Evolutionary conservation across 768 basidiomycete species (phyloP).

Genomic region (Panaeolus papilionaceus): DNA sequence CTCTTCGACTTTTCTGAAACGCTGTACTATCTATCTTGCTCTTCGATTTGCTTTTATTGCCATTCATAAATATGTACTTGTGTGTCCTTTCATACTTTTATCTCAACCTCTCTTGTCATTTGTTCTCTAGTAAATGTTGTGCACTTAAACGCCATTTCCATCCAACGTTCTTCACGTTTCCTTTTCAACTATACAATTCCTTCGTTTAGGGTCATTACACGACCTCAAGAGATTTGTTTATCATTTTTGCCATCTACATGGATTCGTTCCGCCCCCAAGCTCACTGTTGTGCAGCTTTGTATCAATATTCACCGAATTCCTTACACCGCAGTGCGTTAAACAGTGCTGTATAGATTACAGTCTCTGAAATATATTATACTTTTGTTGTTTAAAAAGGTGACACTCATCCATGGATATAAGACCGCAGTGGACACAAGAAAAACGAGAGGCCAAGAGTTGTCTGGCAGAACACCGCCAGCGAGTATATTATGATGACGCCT

Average conservation of each 20-base stretch:
- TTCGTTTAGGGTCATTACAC: too few relatives aligned
- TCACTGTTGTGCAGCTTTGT: not conserved
- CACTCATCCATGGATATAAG: too few relatives aligned
- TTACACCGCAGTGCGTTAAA: not conserved
- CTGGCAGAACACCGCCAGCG: not conserved
- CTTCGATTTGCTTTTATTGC: not conserved
- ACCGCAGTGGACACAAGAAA: too few relatives aligned
- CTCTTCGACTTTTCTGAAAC: not conserved
- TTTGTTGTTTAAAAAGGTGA: not conserved
- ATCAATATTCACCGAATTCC: not conserved
- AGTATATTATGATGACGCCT: conserved; percentile 19
- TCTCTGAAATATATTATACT: conserved; percentile 4
- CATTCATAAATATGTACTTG: not conserved
- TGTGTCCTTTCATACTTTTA: not conserved
- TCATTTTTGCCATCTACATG: too few relatives aligned
- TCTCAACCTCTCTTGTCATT: not conserved
- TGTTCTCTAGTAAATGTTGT: not conserved
- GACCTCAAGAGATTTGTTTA: too few relatives aligned
- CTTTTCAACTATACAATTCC: too few relatives aligned
- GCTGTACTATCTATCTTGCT: not conserved
- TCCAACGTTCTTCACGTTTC: not conserved
- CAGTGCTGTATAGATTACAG: conserved; percentile 1
- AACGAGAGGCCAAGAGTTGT: not conserved
- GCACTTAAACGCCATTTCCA: not conserved
- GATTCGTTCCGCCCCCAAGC: not conserved